phyloP scores from a whole-genome alignment of 2,329 filamentous ascomycete genomes.

The Cladosporium austrohemisphaericum region DNA sequence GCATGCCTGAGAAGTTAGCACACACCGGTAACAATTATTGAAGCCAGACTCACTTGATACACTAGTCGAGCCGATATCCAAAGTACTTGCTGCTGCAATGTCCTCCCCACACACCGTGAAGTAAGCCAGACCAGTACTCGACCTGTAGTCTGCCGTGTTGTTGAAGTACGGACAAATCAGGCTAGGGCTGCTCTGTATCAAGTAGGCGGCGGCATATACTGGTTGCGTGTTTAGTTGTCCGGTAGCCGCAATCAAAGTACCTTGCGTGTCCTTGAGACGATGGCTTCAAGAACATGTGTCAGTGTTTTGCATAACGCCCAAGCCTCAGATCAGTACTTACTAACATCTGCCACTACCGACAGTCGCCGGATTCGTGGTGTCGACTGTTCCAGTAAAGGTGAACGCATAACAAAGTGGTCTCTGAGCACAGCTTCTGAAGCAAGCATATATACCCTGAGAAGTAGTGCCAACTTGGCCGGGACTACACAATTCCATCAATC shows the following conservation, averaged over 20 bases:
- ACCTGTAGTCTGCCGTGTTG: not conserved
- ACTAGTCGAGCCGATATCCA: not conserved
- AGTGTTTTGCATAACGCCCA: not conserved
- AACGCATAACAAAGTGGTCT: not conserved
- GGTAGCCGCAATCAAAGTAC: not conserved
- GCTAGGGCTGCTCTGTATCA: conserved; percentile 8
- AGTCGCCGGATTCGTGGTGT: not conserved
- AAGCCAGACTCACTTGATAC: not conserved
- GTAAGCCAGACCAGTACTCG: not conserved
- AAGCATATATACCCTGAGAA: conserved; percentile 7
- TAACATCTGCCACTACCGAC: conserved; percentile 5
- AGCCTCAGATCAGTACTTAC: not conserved
- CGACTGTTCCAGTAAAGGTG: not conserved
- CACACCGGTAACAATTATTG: too few relatives aligned
- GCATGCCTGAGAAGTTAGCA: too few relatives aligned
- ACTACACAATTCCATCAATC: not conserved
- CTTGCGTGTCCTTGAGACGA: not conserved
- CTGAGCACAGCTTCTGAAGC: not conserved
- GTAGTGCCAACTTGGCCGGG: not conserved
- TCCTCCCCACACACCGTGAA: not conserved
- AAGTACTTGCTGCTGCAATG: not conserved
- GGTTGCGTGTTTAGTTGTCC: not conserved
- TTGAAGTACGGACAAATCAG: conserved; percentile 7
- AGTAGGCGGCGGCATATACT: conserved; percentile 10
- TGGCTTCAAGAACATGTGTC: not conserved